A percentile compares a stretch with the other conserved stretches of the same genome.
These are phyloP conservation scores for Psidium friedrichsthalianum DNA, from an alignment of 345 rosid genomes.

Conservation along the genomic window DNA sequence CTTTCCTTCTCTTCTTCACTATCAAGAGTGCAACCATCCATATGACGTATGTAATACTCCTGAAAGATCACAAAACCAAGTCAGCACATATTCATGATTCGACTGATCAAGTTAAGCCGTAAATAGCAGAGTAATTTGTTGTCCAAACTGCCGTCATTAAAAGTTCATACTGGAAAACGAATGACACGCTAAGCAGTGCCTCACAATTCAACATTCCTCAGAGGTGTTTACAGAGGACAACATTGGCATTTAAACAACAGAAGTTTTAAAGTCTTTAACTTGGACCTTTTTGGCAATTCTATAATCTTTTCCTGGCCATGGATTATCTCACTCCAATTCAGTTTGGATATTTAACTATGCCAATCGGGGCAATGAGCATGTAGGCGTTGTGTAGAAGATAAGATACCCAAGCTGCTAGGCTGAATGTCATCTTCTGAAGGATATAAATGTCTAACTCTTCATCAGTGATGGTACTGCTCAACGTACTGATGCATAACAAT, in stretches of 20 bases:
- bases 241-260: neutral
- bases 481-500: neutral
- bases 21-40: constrained; percentile 87
- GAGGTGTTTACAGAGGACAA: neutral
- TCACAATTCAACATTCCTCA: neutral
- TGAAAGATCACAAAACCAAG: constrained; percentile 1
- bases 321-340: neutral
- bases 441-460: neutral
- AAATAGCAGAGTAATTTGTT: neutral
- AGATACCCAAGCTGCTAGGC: neutral
- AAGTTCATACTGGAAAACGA: neutral
- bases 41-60: constrained; percentile 86
- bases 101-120: neutral
- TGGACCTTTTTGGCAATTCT: neutral
- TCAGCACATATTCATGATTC: neutral
- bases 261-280: neutral
- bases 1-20: constrained; percentile 78
- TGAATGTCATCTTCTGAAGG: neutral
- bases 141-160: neutral
- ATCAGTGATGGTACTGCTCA: neutral
- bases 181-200: neutral
- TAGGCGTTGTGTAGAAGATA: neutral
- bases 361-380: neutral
- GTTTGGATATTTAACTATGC: neutral
- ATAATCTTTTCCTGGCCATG: neutral